Evolutionary conservation across 345 rosid species (phyloP).

Genomic region (Syzygium aqueum): DNA sequence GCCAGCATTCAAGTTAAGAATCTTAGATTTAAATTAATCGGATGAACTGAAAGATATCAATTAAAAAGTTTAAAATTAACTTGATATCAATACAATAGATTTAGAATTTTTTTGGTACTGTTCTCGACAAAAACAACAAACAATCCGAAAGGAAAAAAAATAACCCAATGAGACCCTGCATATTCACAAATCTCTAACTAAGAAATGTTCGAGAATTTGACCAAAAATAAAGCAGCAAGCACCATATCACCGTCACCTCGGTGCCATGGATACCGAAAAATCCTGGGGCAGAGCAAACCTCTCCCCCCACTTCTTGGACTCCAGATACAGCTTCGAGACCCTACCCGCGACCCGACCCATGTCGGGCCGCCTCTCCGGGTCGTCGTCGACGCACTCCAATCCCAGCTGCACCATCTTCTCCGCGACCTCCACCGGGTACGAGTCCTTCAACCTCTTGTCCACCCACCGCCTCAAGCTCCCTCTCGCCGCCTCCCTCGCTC

Average conservation of each 20-base stretch:
- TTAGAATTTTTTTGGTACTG: too few species aligned
- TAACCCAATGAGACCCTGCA: not conserved
- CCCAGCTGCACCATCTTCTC: constrained; percentile 39
- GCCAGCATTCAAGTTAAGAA: too few species aligned
- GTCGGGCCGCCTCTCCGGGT: constrained; percentile 37
- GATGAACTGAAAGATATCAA: too few species aligned
- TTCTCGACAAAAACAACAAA: not conserved
- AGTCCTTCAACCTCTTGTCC: constrained; percentile 46
- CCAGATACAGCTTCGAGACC: constrained; percentile 36
- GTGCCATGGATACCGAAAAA: constrained; percentile 43
- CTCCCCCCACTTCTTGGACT: constrained; percentile 40
- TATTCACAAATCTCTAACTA: not conserved
- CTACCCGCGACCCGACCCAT: constrained; percentile 40
- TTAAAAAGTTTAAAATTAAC: too few species aligned
- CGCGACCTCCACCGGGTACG: constrained; percentile 50
- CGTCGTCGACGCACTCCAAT: constrained; percentile 39
- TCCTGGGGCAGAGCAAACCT: constrained; percentile 19
- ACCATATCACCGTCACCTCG: constrained; percentile 17
- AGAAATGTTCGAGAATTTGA: not conserved
- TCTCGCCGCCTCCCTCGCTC: constrained; percentile 22
- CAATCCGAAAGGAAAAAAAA: not conserved
- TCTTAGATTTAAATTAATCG: too few species aligned
- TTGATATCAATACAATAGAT: too few species aligned
- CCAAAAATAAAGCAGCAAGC: not conserved
- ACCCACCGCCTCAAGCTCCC: constrained; percentile 40